Conservation (phyloP, 1,284 basidiomycete species). For the Ganoderma resinaceum region DNA sequence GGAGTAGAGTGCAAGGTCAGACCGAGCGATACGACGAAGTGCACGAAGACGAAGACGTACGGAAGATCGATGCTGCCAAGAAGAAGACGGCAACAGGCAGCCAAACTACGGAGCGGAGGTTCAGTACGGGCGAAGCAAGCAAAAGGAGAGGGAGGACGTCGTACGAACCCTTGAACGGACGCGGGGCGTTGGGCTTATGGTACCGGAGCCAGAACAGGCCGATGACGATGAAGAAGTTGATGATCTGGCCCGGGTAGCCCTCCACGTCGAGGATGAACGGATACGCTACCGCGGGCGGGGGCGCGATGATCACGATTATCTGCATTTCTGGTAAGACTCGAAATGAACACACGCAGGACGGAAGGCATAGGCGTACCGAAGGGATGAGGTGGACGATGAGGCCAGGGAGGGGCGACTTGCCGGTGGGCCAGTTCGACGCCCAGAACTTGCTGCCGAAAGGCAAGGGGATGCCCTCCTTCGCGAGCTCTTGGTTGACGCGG, state of each 20-base stretch:
- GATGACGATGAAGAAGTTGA: constrained; percentile 63
- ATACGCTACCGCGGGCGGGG: constrained; percentile 73
- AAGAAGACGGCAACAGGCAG: constrained; percentile 63
- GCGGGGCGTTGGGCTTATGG: constrained; percentile 50
- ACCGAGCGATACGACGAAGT: not conserved
- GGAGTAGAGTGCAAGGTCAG: not conserved
- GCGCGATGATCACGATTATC: constrained; percentile 58
- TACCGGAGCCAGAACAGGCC: constrained; percentile 66
- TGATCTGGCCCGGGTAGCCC: constrained; percentile 63
- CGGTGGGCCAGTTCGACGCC: constrained; percentile 71
- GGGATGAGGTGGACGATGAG: constrained; percentile 63
- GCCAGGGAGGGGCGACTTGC: constrained; percentile 65
- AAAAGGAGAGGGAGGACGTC: not conserved
- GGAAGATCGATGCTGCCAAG: constrained; percentile 56
- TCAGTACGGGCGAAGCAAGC: not conserved
- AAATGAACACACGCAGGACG: not conserved
- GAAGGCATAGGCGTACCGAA: constrained; percentile 46
- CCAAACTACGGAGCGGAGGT: constrained; percentile 51
- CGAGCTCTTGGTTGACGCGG: constrained; percentile 41
- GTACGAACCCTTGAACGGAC: constrained; percentile 60
- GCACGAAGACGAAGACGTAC: constrained; percentile 40
- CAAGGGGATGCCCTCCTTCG: constrained; percentile 60
- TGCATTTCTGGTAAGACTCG: constrained; percentile 29
- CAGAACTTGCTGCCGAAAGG: constrained; percentile 69
- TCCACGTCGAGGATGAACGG: constrained; percentile 68